A percentile compares a stretch with the other conserved stretches of the same genome.
phyloP scores from a whole-genome alignment of 352 stramenopile genomes.

The Plasmopara viticola region DNA sequence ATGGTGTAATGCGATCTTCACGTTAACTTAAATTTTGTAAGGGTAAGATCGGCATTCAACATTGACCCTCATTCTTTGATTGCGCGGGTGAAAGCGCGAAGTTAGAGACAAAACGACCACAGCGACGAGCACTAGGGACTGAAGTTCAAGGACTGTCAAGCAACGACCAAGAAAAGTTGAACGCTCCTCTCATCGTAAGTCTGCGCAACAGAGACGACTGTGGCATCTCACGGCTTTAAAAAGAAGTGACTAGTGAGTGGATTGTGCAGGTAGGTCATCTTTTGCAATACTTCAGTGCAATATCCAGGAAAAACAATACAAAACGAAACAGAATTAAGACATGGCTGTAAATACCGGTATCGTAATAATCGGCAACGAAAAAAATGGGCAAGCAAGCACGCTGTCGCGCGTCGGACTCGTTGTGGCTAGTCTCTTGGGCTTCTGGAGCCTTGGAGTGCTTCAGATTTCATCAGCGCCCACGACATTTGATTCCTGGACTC shows the following conservation, averaged over 20 bases:
- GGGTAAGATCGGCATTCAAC: neutral
- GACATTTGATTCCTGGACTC: conserved; percentile 22
- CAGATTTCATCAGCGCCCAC: conserved; percentile 17
- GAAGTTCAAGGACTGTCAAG: neutral
- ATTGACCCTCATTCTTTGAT: conserved; percentile 15
- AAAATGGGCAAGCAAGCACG: conserved; percentile 13
- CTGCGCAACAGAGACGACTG: neutral
- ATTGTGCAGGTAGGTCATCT: neutral
- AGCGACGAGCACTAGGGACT: conserved; percentile 9
- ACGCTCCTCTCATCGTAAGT: too few species aligned
- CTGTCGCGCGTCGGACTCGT: conserved; percentile 8
- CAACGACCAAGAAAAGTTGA: too few species aligned
- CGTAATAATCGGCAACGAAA: conserved; percentile 13
- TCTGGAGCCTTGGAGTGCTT: conserved; percentile 13
- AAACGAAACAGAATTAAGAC: conserved; percentile 13
- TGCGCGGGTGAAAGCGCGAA: conserved; percentile 12
- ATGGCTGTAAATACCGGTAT: conserved; percentile 8
- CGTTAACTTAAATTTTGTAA: conserved; percentile 9
- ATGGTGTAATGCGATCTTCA: conserved; percentile 9
- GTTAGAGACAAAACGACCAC: conserved; percentile 12
- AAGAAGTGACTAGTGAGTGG: neutral
- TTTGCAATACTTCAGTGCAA: neutral
- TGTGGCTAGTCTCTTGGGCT: conserved; percentile 10
- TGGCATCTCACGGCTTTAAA: neutral
- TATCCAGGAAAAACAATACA: conserved; percentile 4